Percentiles rank a stretch among this genome's conserved stretches.
These are phyloP conservation scores for Globisporangium recalcitrans DNA, from an alignment of 352 stramenopile species.

Conservation along the genomic window DNA sequence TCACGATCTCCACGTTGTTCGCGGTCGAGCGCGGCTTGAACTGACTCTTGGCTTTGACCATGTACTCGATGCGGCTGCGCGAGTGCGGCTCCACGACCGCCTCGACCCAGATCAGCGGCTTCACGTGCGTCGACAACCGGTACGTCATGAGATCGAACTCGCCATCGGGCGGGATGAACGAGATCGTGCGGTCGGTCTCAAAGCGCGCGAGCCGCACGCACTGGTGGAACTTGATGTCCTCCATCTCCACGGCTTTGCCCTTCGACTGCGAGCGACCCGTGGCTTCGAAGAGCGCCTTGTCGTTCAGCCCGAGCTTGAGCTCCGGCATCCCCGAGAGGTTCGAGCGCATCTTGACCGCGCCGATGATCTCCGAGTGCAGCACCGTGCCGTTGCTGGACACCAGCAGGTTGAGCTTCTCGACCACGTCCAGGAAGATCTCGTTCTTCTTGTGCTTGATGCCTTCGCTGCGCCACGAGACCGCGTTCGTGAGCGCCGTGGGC, in stretches of 20 bases:
- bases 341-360: conserved; percentile 98
- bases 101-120: conserved; percentile 98
- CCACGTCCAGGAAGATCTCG: conserved; percentile 99
- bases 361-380: conserved; percentile 97
- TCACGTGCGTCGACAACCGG: conserved; percentile 97
- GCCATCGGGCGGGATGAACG: conserved; percentile 99
- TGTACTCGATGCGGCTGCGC: conserved; percentile 97
- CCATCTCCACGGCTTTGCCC: conserved; percentile 97
- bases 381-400: conserved; percentile 97
- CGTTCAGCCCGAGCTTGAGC: conserved; percentile 99
- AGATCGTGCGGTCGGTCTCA: conserved; percentile 99
- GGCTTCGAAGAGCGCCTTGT: conserved; percentile 99
- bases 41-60: conserved; percentile 97
- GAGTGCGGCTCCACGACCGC: conserved; percentile 98
- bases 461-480: conserved; percentile 98
- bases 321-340: conserved; percentile 99
- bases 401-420: conserved; percentile 97
- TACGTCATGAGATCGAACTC: conserved; percentile 99
- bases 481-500: conserved; percentile 96
- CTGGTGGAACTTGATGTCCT: conserved; percentile 99
- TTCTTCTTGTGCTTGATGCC: conserved; percentile 99
- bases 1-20: conserved; percentile 99
- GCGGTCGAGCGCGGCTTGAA: conserved; percentile 98
- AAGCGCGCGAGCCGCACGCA: conserved; percentile 98
- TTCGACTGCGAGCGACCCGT: conserved; percentile 85